phyloP scores from a whole-genome alignment of 2,329 filamentous ascomycete genomes.

The Clarireedia homoeocarpa region DNA sequence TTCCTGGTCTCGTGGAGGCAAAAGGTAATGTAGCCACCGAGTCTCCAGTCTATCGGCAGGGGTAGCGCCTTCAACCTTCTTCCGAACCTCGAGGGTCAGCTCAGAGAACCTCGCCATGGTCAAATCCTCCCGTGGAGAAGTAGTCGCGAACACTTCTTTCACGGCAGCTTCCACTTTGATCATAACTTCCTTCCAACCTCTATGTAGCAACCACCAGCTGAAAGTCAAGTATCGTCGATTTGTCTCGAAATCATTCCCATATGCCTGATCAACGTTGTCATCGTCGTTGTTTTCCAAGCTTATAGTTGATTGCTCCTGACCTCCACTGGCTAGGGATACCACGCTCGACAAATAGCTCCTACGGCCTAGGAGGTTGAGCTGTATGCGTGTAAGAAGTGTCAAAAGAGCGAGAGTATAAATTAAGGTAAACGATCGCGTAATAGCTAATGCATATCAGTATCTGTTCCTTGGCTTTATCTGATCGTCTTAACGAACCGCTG shows the following conservation, averaged over 20 bases:
- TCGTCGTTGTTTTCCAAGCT: conserved; percentile 91
- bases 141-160: conserved; percentile 76
- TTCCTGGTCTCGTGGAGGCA: conserved; percentile 74
- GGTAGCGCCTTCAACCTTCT: conserved; percentile 70
- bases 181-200: conserved; percentile 78
- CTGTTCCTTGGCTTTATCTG: background rate
- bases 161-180: conserved; percentile 78
- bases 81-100: conserved; percentile 75
- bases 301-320: conserved; percentile 65
- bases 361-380: conserved; percentile 92
- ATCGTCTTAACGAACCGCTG: conserved; percentile 56
- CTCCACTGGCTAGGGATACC: conserved; percentile 76
- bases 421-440: conserved; percentile 84
- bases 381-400: conserved; percentile 85
- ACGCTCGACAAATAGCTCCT: conserved; percentile 95
- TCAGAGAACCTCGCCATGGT: conserved; percentile 73
- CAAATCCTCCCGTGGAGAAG: conserved; percentile 84
- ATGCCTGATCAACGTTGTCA: conserved; percentile 70
- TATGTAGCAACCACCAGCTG: conserved; percentile 95
- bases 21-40: conserved; percentile 71
- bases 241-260: conserved; percentile 91
- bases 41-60: conserved; percentile 51
- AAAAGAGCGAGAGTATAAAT: conserved; percentile 87
- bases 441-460: conserved; percentile 46
- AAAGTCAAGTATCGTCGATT: conserved; percentile 93